Percentiles rank a stretch among this genome's conserved stretches.
Conservation (phyloP, 306 rosid genomes). For the Aeschynomene evenia region DNA sequence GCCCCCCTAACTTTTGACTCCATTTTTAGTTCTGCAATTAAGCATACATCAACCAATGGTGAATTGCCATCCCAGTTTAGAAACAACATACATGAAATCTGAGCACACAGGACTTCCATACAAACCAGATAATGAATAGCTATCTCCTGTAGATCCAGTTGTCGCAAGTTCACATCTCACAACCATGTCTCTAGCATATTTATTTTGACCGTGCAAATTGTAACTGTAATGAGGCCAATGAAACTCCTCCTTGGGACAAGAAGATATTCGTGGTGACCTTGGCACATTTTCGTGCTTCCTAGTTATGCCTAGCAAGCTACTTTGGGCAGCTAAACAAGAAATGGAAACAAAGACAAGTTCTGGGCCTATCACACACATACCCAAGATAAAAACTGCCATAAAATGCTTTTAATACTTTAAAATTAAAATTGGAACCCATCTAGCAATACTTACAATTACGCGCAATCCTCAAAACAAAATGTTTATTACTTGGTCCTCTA, state of each 20-base stretch:
- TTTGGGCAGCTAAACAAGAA: slow-evolving; percentile 45
- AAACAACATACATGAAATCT: background rate
- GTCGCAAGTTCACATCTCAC: slow-evolving; percentile 60
- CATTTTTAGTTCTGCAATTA: slow-evolving; percentile 55
- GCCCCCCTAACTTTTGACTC: slow-evolving; percentile 70
- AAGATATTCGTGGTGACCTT: slow-evolving; percentile 19
- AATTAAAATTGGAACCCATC: background rate
- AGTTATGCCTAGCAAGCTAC: slow-evolving; percentile 35
- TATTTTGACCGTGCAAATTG: slow-evolving; percentile 31
- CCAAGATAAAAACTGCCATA: background rate
- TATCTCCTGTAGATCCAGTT: slow-evolving; percentile 51
- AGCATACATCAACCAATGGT: background rate
- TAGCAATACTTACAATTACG: slow-evolving; percentile 43
- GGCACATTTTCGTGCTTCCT: slow-evolving; percentile 30
- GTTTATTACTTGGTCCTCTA: slow-evolving; percentile 27
- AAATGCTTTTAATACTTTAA: background rate
- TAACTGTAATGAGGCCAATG: slow-evolving; percentile 20
- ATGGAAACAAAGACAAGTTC: background rate
- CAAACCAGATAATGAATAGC: slow-evolving; percentile 58
- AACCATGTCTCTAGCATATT: slow-evolving; percentile 40
- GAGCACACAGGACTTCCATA: slow-evolving; percentile 16
- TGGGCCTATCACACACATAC: background rate
- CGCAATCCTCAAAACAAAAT: slow-evolving; percentile 22
- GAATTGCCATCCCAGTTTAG: slow-evolving; percentile 3
- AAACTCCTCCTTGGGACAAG: slow-evolving; percentile 35